phyloP scores from a whole-genome alignment of 106 monocot species.

The Apostasia ramifera region DNA sequence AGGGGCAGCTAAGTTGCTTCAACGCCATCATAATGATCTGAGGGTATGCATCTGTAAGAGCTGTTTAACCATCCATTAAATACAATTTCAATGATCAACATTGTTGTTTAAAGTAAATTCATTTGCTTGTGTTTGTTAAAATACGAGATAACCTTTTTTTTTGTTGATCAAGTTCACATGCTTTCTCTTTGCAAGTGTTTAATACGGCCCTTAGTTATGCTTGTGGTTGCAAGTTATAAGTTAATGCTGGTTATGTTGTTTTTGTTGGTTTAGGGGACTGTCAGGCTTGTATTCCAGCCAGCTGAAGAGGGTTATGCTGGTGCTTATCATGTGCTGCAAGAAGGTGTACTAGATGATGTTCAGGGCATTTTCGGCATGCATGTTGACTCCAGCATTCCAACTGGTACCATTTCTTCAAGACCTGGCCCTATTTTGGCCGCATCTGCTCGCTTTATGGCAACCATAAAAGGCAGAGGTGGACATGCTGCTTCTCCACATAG shows the following conservation, averaged over 20 bases:
- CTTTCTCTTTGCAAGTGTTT: too few species aligned
- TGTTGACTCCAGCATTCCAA: conserved; percentile 34
- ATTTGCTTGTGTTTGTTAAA: too few species aligned
- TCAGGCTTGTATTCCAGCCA: conserved; percentile 71
- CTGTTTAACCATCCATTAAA: too few species aligned
- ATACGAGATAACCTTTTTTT: too few species aligned
- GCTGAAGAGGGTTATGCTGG: conserved; percentile 60
- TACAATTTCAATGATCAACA: too few species aligned
- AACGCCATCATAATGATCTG: conserved; percentile 40
- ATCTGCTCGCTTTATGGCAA: conserved; percentile 31
- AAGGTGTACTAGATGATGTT: conserved; percentile 37
- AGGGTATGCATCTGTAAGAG: conserved; percentile 26
- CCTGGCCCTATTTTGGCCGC: conserved; percentile 47
- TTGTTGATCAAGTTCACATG: too few species aligned
- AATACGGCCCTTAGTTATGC: too few species aligned
- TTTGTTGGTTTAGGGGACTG: conserved; percentile 29
- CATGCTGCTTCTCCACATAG: conserved; percentile 34
- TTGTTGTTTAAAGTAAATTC: too few species aligned
- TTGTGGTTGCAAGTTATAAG: too few species aligned
- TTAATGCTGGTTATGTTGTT: background rate
- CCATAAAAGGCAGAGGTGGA: conserved; percentile 41
- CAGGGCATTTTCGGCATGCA: conserved; percentile 50
- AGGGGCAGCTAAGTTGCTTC: conserved; percentile 83
- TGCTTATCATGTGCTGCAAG: conserved; percentile 43
- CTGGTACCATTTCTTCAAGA: conserved; percentile 37